Base-by-base conservation (phyloP, 192 early-diverging fungal genomes). In the Backusella parvicylindrica region DNA sequence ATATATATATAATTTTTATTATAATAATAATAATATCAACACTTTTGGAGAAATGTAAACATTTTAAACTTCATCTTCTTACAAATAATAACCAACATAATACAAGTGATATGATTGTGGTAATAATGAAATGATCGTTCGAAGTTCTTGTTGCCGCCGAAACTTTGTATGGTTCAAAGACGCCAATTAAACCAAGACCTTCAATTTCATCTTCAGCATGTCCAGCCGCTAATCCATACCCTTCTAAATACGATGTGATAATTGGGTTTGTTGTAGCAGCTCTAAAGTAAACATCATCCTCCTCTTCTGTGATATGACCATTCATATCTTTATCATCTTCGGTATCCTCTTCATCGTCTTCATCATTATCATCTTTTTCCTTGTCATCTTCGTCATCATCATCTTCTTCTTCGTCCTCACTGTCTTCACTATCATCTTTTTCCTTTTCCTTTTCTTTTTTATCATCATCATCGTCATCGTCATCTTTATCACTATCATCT, bases 131-230 rank as follows among this genome's bases (percentile, higher is more conserved):
- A 60, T 60, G 43, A 18, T 47, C 43, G 18, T 47, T 60, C 11
- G 53, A 28, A n/a, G n/a, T n/a, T n/a, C n/a, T n/a, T 60, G 49
- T 28, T 12, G 53, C 53, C 1, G 11, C 53, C 53, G 53, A 60
- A 28, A 26, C 53, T 28, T 28, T 60, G 23, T 23, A 26, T 21
- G 53, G 53, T 15, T 60, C 53, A 60, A 60, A 60, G 23, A 60
- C 53, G 11, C 53, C 53, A 60, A 60, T 60, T 30, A 60, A 60
- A 13, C 53, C 53, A 21, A 60, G 53, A 3, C 53, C 53, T 60
- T 60, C 23, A 26, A 60, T 60, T 60, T 36, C 33, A 38, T 68
- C 66, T 68, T 68, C 66, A 36, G 21, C 66, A 38, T 68, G 35
- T 13, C 66, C 66, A 9, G 66, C 66, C 0, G 66, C 66, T 11